phyloP scores from a whole-genome alignment of 306 rosid species.

The Argentina anserina region DNA sequence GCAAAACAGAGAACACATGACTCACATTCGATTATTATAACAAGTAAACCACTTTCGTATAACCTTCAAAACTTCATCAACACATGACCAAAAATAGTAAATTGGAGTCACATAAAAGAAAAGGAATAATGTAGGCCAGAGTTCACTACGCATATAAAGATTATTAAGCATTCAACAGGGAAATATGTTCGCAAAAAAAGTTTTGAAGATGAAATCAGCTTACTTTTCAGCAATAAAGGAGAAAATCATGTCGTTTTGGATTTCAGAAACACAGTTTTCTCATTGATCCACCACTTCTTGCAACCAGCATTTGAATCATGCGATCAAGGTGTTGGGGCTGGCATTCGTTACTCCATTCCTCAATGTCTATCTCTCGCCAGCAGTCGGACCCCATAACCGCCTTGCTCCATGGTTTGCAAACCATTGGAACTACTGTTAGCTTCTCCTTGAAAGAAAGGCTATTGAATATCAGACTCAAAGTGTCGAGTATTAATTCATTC shows the following conservation, averaged over 20 bases:
- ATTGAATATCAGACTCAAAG: constrained; percentile 72
- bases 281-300: constrained; percentile 70
- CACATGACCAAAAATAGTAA: no score
- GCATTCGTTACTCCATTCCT: constrained; percentile 69
- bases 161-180: no score
- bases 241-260: constrained; percentile 52
- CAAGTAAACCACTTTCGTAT: no score
- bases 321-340: constrained; percentile 54
- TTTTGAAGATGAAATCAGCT: constrained; percentile 27
- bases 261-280: constrained; percentile 76
- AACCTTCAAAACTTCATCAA: no score
- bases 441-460: constrained; percentile 64
- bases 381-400: constrained; percentile 73
- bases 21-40: background rate
- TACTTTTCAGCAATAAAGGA: constrained; percentile 84
- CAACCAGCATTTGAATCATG: constrained; percentile 65
- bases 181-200: no score
- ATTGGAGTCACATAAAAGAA: no score
- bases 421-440: constrained; percentile 75
- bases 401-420: constrained; percentile 83
- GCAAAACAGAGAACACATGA: constrained; percentile 40
- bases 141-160: no score
- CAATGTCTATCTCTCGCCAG: constrained; percentile 94
- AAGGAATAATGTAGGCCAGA: no score
- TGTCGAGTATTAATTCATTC: constrained; percentile 89